phyloP scores from a whole-genome alignment of 345 rosid genomes.

The Eucalyptus sideroxylon region DNA sequence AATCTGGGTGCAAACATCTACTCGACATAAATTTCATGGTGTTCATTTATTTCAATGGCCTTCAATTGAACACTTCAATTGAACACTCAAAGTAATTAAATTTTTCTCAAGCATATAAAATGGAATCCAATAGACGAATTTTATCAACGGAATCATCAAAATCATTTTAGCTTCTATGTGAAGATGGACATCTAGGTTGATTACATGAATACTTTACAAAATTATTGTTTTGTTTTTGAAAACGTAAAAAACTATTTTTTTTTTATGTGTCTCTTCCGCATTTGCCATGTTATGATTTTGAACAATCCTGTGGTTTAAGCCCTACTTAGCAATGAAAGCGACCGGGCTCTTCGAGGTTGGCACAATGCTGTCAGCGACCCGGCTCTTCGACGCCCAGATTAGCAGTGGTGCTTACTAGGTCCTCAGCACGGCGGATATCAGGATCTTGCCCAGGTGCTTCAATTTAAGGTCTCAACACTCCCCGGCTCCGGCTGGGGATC shows the following conservation, averaged over 20 bases:
- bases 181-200: background rate
- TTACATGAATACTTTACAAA: background rate
- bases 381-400: conserved; percentile 65
- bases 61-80: background rate
- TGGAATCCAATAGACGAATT: background rate
- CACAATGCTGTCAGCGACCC: conserved; percentile 47
- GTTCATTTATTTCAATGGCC: background rate
- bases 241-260: too few relatives aligned
- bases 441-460: conserved; percentile 19
- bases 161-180: background rate
- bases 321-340: too few relatives aligned
- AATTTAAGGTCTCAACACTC: conserved; percentile 27
- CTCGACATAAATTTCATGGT: background rate
- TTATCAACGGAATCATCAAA: background rate
- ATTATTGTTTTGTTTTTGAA: background rate
- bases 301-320: background rate
- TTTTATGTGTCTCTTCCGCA: background rate
- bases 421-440: conserved; percentile 44
- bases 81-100: background rate
- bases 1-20: background rate
- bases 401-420: conserved; percentile 62
- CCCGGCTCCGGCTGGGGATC: conserved; percentile 26
- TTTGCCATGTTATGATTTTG: background rate
- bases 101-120: background rate
- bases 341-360: conserved; percentile 19